A percentile compares a stretch with the other conserved stretches of the same genome.
Evolutionary conservation across 2,329 filamentous ascomycete genomes (phyloP).

Genomic region (Trichoderma brevicompactum): DNA sequence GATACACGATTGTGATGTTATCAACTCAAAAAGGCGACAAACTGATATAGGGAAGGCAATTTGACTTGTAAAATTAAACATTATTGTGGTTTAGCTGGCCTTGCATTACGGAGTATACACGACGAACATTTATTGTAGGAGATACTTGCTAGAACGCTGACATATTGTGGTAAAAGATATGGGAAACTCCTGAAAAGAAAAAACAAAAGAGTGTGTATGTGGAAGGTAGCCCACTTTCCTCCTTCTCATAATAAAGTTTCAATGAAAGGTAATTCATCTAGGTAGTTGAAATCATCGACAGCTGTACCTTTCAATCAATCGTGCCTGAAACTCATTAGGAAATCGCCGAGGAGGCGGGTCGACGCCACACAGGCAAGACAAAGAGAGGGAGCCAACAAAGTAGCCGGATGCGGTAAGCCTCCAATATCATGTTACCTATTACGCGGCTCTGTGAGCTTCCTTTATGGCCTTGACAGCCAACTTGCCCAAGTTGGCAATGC

Average conservation of each 20-base stretch:
- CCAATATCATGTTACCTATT: background rate
- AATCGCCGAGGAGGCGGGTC: background rate
- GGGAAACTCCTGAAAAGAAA: background rate
- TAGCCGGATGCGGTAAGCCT: background rate
- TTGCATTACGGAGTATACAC: background rate
- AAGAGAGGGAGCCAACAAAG: background rate
- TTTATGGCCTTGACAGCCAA: slow-evolving; percentile 2
- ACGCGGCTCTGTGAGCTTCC: slow-evolving; percentile 3
- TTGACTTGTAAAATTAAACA: too few relatives aligned
- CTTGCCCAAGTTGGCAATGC: slow-evolving; percentile 26
- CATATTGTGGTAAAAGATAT: background rate
- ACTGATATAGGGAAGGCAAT: background rate
- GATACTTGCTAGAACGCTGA: background rate
- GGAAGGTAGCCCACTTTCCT: background rate
- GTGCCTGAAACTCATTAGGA: background rate
- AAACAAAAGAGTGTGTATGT: background rate
- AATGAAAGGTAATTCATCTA: background rate
- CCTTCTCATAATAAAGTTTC: background rate
- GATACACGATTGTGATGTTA: too few relatives aligned
- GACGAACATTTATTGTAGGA: background rate
- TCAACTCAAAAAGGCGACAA: background rate
- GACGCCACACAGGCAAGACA: background rate
- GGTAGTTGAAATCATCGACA: background rate
- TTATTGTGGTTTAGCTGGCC: background rate
- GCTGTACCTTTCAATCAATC: background rate